Base-by-base conservation (phyloP, 1,139 yeast genomes). In the Wickerhamomyces sp. region DNA sequence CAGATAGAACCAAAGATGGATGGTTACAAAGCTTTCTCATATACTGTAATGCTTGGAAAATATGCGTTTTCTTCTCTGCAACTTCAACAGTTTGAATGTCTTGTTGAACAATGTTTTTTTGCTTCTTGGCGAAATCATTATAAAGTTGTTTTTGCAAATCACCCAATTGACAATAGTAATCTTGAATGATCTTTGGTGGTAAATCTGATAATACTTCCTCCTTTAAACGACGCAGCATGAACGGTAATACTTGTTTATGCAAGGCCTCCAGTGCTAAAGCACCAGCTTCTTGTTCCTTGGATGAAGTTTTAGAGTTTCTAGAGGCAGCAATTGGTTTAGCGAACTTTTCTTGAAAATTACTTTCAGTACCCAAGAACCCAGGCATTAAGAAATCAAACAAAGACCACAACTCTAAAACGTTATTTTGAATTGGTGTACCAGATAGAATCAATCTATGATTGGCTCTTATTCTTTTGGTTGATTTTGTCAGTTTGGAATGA, bases 161-260 rank as follows among this genome's bases (percentile, higher is more conserved):
- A 59, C 96, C 88, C 53, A 94, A 73, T 56, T 93, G 98, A 71
- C 99, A 94, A 64, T 93, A 93, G 63, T 94, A 91, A 69, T 94
- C 99, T 65, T 94, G 99, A 56, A 94, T 93, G 56, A 94, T 93
- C 68, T 94, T 94, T 38, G 99, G 99, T 10, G 99, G 99, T 55
- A 94, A 73, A 65, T 94, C 99, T 1, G 95, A 84, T 48, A 94
- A 73, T 9, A 94, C 99, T 59, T 94, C 99, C 62, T 94, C 99
- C 63, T 94, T 94, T 58, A 94, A 75, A 62, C 99, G 84, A 65
- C 99, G 84, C 56, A 94, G 72, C 89, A 94, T 84, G 64, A 94
- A 94, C 30, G 99, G 99, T 45, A 94, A 72, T 0, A 90, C 98
- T 58, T 94, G 99, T 59, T 93, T 93, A 66, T 94, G 99, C 49